A percentile compares a stretch with the other conserved stretches of the same genome.
These are phyloP conservation scores for Xeromyces bisporus DNA, from an alignment of 495 filamentous ascomycete species.

Conservation along the genomic window DNA sequence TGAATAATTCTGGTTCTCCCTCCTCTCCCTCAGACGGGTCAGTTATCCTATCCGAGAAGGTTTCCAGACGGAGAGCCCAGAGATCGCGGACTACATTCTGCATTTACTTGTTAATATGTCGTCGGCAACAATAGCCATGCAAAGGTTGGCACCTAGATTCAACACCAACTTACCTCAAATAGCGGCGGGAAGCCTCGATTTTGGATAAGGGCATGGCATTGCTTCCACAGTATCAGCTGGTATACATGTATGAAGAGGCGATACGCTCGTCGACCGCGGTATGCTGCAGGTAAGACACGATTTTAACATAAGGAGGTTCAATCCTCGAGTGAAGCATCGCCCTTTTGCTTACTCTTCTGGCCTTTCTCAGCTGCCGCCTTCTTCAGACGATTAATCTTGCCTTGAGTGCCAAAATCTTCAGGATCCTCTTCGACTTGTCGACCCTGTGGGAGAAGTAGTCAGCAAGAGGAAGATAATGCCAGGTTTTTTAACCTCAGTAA, in stretches of 20 bases:
- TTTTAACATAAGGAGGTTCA: too few species aligned
- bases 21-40: slow-evolving; percentile 16
- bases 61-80: slow-evolving; percentile 49
- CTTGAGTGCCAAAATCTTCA: slow-evolving; percentile 53
- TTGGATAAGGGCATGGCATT: slow-evolving; percentile 45
- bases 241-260: slow-evolving; percentile 69
- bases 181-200: slow-evolving; percentile 43
- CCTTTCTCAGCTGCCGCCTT: slow-evolving; percentile 35
- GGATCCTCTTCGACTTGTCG: slow-evolving; percentile 51
- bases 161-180: slow-evolving; percentile 45
- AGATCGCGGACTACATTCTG: slow-evolving; percentile 46
- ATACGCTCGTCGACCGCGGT: slow-evolving; percentile 45
- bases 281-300: too few species aligned
- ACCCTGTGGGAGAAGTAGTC: slow-evolving; percentile 15
- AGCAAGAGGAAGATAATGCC: too few species aligned
- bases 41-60: slow-evolving; percentile 24
- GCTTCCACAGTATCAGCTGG: slow-evolving; percentile 72
- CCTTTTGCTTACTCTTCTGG: slow-evolving; percentile 29
- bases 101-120: too few species aligned
- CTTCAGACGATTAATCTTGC: slow-evolving; percentile 39
- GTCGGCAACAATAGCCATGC: too few species aligned
- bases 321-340: too few species aligned
- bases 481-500: too few species aligned
- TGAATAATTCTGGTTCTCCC: slow-evolving; percentile 26
- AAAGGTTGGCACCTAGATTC: too few species aligned